phyloP scores from a whole-genome alignment of 345 rosid genomes.

The Hirschfeldia incana region DNA sequence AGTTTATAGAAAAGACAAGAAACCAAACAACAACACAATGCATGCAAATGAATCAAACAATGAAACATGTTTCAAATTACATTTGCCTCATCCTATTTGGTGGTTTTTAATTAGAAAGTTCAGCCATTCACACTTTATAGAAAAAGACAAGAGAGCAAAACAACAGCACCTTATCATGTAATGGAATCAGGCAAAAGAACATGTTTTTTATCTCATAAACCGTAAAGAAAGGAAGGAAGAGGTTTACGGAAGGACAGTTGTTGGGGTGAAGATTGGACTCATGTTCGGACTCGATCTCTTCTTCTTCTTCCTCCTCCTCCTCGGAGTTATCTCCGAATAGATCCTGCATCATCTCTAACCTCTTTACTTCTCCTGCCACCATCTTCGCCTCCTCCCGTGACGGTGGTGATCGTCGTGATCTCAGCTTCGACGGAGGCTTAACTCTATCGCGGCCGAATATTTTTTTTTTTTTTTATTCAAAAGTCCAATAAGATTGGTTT shows the following conservation, averaged over 20 bases:
- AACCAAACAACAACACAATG: not conserved
- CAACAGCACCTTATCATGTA: not conserved
- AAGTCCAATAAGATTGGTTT: not conserved
- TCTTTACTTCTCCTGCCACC: conserved; percentile 89
- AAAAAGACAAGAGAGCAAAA: not conserved
- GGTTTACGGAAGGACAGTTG: conserved; percentile 63
- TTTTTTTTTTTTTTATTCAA: not conserved
- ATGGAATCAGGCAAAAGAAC: not conserved
- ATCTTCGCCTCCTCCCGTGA: conserved; percentile 35
- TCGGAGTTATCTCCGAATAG: conserved; percentile 97
- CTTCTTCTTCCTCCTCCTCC: conserved; percentile 45
- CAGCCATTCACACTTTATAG: not conserved
- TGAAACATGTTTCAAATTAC: not conserved
- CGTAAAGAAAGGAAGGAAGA: not conserved
- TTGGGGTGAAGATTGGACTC: conserved; percentile 92
- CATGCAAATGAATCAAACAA: not conserved
- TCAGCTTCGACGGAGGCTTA: conserved; percentile 31
- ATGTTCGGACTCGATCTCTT: conserved; percentile 92
- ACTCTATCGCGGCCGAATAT: not conserved
- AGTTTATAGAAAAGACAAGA: not conserved
- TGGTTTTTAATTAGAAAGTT: no score
- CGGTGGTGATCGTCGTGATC: conserved; percentile 24
- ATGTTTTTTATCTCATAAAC: not conserved
- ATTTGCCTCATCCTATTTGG: not conserved
- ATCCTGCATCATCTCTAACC: conserved; percentile 95